A percentile compares a stretch with the other conserved stretches of the same genome.
Evolutionary conservation across 345 rosid species (phyloP).

Genomic region (Bruguiera parviflora): DNA sequence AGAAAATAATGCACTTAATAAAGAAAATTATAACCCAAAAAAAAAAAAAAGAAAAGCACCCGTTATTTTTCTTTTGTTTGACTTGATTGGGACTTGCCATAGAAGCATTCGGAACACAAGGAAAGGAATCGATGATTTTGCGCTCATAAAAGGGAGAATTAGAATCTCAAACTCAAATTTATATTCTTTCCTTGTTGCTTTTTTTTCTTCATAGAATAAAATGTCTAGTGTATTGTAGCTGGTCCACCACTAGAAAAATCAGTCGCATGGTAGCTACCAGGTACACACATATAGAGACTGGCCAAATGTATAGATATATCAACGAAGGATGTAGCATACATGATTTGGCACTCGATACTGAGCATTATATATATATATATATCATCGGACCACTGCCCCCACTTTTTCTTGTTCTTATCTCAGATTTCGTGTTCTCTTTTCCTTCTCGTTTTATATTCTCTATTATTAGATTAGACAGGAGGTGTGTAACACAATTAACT

Average conservation of each 20-base stretch:
- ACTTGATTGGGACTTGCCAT: conserved; percentile 8
- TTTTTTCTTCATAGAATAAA: not conserved
- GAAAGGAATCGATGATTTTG: conserved; percentile 3
- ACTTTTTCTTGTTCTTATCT: no score
- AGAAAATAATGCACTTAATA: no score
- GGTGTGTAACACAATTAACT: no score
- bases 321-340: no score
- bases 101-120: conserved; percentile 2
- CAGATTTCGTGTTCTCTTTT: no score
- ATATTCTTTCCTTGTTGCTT: not conserved
- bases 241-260: not conserved
- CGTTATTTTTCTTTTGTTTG: not conserved
- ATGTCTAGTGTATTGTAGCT: not conserved
- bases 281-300: no score
- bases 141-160: not conserved
- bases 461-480: no score
- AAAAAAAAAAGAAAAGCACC: not conserved
- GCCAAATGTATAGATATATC: no score
- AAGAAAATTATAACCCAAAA: not conserved
- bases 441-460: no score
- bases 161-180: conserved; percentile 8
- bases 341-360: no score
- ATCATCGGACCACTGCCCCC: no score
- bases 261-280: not conserved
- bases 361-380: no score